Percentiles rank a stretch among this genome's conserved stretches.
phyloP scores from a whole-genome alignment of 768 basidiomycete genomes.

The Cubamyces sp. region DNA sequence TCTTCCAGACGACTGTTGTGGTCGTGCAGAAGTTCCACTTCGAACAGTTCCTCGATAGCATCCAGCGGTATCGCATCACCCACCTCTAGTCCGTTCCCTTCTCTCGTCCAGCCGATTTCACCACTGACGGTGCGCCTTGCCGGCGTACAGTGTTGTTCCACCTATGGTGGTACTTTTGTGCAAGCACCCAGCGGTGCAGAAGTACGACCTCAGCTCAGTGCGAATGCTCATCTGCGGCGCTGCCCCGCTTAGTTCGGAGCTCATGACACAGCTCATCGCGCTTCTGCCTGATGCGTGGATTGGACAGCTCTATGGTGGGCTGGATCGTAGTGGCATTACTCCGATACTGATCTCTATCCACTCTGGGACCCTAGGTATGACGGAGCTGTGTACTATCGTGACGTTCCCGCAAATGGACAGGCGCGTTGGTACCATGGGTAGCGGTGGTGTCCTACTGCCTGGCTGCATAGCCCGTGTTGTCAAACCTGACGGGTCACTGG shows the following conservation, averaged over 20 bases:
- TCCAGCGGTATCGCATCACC: slow-evolving; percentile 39
- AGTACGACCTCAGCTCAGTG: slow-evolving; percentile 45
- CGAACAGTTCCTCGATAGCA: slow-evolving; percentile 38
- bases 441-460: slow-evolving; percentile 47
- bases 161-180: slow-evolving; percentile 42
- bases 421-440: slow-evolving; percentile 31
- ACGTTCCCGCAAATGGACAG: slow-evolving; percentile 33
- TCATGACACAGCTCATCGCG: slow-evolving; percentile 49
- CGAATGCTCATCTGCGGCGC: slow-evolving; percentile 50
- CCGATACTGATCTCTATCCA: not conserved
- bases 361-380: slow-evolving; percentile 38
- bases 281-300: slow-evolving; percentile 54
- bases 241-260: slow-evolving; percentile 57
- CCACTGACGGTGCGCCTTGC: not conserved
- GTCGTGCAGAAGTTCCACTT: slow-evolving; percentile 40
- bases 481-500: slow-evolving; percentile 49
- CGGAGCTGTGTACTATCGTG: slow-evolving; percentile 45
- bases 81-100: slow-evolving; percentile 34
- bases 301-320: slow-evolving; percentile 65
- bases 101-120: not conserved
- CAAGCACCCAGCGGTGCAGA: slow-evolving; percentile 47
- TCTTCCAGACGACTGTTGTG: slow-evolving; percentile 35
- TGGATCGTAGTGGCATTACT: not conserved
- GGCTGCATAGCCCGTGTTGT: slow-evolving; percentile 50
- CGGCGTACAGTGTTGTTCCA: slow-evolving; percentile 35